Conservation (phyloP, 164 flowering plant genomes). For the Paratinospora sagittata region DNA sequence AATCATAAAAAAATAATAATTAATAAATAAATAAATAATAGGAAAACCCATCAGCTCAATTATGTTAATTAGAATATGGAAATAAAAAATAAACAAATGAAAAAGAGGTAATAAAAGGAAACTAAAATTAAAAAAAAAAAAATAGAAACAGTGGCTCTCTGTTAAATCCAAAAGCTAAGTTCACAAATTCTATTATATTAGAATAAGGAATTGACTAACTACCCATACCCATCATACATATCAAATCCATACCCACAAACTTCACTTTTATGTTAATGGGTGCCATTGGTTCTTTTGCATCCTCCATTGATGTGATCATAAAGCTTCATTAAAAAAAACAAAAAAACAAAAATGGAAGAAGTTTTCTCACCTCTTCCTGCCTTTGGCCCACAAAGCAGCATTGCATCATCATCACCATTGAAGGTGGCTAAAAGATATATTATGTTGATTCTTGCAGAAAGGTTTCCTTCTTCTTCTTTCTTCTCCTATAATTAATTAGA, state of each 20-base stretch:
- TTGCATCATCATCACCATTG: constrained; percentile 4
- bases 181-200: background rate
- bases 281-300: background rate
- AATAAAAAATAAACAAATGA: background rate
- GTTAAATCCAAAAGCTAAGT: constrained; percentile 11
- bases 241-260: background rate
- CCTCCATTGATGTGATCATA: background rate
- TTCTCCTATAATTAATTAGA: background rate
- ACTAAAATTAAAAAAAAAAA: background rate
- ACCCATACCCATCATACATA: background rate
- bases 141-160: background rate
- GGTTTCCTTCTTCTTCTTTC: too few relatives aligned
- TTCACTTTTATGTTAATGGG: background rate
- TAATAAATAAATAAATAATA: background rate
- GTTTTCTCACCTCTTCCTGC: background rate
- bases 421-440: background rate
- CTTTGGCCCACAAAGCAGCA: background rate
- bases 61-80: too few relatives aligned
- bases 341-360: too few relatives aligned
- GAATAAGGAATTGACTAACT: background rate
- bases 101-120: background rate
- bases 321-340: background rate
- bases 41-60: background rate
- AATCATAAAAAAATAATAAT: background rate
- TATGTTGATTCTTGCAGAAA: background rate